Evolutionary conservation across 768 basidiomycete genomes (phyloP), one percentile per base, ranked within the genome.

Genomic region (Xerocomellus amylosporus): DNA sequence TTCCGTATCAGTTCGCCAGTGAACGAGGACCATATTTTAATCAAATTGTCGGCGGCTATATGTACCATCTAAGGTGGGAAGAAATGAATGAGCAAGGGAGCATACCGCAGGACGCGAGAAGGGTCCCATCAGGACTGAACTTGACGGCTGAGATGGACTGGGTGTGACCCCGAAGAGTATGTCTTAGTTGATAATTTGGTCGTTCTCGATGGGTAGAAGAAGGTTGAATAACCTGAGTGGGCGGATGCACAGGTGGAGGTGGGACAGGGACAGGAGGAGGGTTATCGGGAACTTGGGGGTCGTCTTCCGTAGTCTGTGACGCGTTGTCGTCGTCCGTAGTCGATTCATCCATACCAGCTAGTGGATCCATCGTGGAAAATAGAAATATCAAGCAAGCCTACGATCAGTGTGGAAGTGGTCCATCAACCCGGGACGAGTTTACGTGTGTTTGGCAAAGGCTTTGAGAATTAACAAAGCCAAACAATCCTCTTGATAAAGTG

Each of bases 61-160:
- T n/a, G 17, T 5, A 49, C 8, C 4, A 22, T 53, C 3, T 17
- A 36, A 38, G 31, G 26, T 41, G 19, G 38, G 41, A 42, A n/a
- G 26, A 12, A 45, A 53, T 54, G 56, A 17, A 20, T 5, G 26
- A n/a, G 33, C 41, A 41, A 47, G 8, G 19, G 31, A 31, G 75
- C 87, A 53, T 66, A 95, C 94, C 86, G 61, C 88, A 90, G n/a
- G 92, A 93, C 17, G 93, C 93, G 20, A 97, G 76, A 15, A 87
- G 72, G 20, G 81, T 81, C 10, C 95, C 95, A 66, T 96, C 90
- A 0, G 89, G 88, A 64, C 92, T 93, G 70, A 97, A 98, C 69
- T 91, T 92, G 56, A 95, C 86, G 19, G 92, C 85, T 28, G 93
- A 93, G 49, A 97, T 86, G 0, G 88, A 87, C 64, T 83, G 81